phyloP scores from a whole-genome alignment of 2,329 filamentous ascomycete species.

The Ceratocystis harringtonii region DNA sequence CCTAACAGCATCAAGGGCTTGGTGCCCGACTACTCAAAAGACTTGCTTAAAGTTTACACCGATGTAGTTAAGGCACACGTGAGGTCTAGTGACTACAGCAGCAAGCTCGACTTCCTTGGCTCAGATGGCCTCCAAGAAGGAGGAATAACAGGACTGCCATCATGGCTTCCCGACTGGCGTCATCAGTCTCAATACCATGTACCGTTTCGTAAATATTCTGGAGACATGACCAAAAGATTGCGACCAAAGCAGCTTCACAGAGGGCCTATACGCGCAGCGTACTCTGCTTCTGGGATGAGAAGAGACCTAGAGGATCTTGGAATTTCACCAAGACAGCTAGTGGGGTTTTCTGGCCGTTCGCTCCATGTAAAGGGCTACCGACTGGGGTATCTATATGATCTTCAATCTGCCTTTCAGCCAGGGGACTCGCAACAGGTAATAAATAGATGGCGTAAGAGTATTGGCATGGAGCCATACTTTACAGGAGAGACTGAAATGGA shows the following conservation, averaged over 20 bases:
- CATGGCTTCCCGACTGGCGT: conserved; percentile 19
- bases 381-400: conserved; percentile 19
- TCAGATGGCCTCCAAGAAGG: conserved; percentile 19
- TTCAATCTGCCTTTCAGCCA: conserved; percentile 16
- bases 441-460: conserved; percentile 13
- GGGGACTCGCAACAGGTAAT: conserved; percentile 11
- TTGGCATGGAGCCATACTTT: conserved; percentile 14
- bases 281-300: conserved; percentile 17
- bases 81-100: conserved; percentile 14
- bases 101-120: conserved; percentile 18
- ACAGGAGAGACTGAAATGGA: conserved; percentile 18
- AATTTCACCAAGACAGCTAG: conserved; percentile 12
- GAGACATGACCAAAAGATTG: conserved; percentile 14
- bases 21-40: conserved; percentile 20
- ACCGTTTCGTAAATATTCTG: conserved; percentile 16
- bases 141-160: conserved; percentile 19
- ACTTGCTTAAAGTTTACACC: conserved; percentile 20
- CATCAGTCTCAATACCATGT: conserved; percentile 18
- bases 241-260: neutral
- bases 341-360: conserved; percentile 12
- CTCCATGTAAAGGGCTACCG: conserved; percentile 18
- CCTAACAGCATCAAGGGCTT: conserved; percentile 20
- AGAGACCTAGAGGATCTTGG: conserved; percentile 13
- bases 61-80: conserved; percentile 19
- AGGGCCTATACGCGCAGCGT: conserved; percentile 6